Conservation (phyloP, 257 asterid genomes). For the Echites panduratus region DNA sequence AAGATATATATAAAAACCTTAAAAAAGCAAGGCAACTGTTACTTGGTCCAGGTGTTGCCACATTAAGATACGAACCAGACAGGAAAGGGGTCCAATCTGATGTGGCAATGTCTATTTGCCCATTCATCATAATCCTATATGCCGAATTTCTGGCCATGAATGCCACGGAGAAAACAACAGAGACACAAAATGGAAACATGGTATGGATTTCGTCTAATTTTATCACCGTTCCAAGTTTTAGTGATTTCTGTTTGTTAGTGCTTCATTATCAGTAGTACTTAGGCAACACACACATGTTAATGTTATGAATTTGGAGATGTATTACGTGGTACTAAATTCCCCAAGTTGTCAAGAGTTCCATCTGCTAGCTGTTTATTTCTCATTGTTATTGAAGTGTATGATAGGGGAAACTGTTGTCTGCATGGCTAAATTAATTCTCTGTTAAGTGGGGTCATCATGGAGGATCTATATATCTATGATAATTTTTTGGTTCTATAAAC, state of each 20-base stretch:
- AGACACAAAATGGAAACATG: too few relatives aligned
- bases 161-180: background rate
- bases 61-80: background rate
- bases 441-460: too few relatives aligned
- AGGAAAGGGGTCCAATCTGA: background rate
- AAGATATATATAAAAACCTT: background rate
- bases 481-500: too few relatives aligned
- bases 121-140: constrained; percentile 9
- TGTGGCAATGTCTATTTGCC: constrained; percentile 15
- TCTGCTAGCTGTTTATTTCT: background rate
- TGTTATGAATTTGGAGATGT: background rate
- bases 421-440: too few relatives aligned
- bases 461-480: background rate
- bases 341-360: background rate
- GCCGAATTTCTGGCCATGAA: constrained; percentile 6
- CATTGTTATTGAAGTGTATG: background rate
- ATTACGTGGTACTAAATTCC: background rate
- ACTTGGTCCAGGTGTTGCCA: constrained; percentile 11
- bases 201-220: too few relatives aligned
- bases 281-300: background rate
- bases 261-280: background rate
- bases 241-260: background rate
- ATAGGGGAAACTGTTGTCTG: background rate
- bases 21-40: background rate
- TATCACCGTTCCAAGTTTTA: background rate